phyloP scores from a whole-genome alignment of 1,284 basidiomycete genomes.

The Puccinia novopanici region DNA sequence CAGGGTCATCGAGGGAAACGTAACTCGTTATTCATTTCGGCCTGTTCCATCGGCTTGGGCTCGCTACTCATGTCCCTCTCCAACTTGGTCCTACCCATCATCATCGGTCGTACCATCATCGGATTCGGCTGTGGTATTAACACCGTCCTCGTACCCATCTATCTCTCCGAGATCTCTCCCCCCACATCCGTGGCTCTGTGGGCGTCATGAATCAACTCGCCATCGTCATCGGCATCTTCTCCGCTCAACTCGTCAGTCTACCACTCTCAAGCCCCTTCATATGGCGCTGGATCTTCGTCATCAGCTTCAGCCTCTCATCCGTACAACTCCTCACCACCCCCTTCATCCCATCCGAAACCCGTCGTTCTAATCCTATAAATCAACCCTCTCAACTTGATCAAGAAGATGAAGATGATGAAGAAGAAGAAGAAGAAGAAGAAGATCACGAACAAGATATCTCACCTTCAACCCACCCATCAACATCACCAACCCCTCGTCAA shows the following conservation, averaged over 20 bases:
- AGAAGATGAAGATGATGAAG: not conserved
- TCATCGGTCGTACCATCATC: constrained; percentile 64
- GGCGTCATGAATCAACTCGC: constrained; percentile 85
- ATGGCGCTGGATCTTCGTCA: constrained; percentile 74
- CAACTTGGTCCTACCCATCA: constrained; percentile 11
- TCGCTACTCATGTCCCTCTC: constrained; percentile 33
- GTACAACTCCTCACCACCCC: constrained; percentile 64
- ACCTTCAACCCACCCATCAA: no score
- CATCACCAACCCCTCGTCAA: no score
- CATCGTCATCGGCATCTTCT: constrained; percentile 79
- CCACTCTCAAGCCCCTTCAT: constrained; percentile 67
- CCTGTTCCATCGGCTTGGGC: constrained; percentile 42
- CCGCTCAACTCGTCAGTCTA: constrained; percentile 71
- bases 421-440: constrained; percentile 13
- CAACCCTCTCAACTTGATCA: not conserved
- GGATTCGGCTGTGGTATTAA: constrained; percentile 80
- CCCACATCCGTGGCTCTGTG: constrained; percentile 70
- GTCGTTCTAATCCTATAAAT: no score
- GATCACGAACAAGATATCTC: no score
- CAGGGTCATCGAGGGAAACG: constrained; percentile 70
- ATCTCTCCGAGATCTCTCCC: constrained; percentile 78
- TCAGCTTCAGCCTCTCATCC: constrained; percentile 68
- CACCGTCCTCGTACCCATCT: constrained; percentile 81
- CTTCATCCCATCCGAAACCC: no score
- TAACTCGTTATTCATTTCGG: constrained; percentile 35